Conservation (phyloP, 805 yeast species). For the Maudiozyma bulderi region DNA sequence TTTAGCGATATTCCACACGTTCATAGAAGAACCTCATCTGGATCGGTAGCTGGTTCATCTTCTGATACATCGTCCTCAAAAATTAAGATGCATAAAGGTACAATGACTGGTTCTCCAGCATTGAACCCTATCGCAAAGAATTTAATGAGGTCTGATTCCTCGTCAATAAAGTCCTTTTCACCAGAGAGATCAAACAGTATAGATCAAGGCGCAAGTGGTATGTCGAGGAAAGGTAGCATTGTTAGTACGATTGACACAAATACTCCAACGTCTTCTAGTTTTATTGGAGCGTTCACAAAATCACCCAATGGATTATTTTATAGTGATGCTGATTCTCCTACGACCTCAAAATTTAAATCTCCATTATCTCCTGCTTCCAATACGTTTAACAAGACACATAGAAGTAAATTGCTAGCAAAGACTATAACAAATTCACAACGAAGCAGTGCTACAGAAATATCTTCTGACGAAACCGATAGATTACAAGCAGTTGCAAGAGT, state of each 20-base stretch:
- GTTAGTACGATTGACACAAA: conserved; percentile 6
- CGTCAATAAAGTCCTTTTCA: conserved; percentile 20
- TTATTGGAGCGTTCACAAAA: not conserved
- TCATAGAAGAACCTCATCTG: conserved; percentile 27
- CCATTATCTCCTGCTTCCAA: conserved; percentile 21
- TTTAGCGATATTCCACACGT: conserved; percentile 27
- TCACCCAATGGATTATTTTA: conserved; percentile 7
- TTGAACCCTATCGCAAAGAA: conserved; percentile 9
- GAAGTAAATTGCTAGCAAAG: conserved; percentile 23
- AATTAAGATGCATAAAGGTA: conserved; percentile 9
- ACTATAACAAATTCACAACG: conserved; percentile 8
- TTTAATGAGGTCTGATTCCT: conserved; percentile 17
- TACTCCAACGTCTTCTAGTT: not conserved
- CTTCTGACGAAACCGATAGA: conserved; percentile 19
- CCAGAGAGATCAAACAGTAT: conserved; percentile 19
- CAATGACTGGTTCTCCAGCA: conserved; percentile 15
- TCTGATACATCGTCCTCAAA: conserved; percentile 22
- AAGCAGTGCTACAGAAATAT: conserved; percentile 14
- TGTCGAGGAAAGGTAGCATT: conserved; percentile 18
- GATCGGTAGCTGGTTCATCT: conserved; percentile 32
- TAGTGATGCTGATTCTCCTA: conserved; percentile 18
- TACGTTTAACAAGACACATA: not conserved
- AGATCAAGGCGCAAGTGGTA: conserved; percentile 7
- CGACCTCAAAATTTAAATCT: conserved; percentile 18
- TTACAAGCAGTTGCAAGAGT: conserved; percentile 22